phyloP scores from a whole-genome alignment of 108 stramenopile species.

The Skeletonema costatum region DNA sequence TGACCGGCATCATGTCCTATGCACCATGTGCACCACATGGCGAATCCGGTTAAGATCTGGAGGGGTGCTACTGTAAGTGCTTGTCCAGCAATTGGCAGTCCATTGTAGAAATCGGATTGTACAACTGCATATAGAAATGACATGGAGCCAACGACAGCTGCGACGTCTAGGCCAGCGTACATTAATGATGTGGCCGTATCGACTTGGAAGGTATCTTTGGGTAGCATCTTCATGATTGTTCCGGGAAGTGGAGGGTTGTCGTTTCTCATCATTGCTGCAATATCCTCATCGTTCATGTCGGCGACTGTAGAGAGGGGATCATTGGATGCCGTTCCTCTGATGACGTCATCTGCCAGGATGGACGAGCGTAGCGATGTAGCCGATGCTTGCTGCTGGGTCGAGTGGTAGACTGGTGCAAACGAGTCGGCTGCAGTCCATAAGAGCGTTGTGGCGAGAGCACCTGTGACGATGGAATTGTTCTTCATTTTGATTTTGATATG shows the following conservation, averaged over 20 bases:
- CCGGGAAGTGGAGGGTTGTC: slow-evolving; percentile 30
- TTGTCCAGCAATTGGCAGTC: slow-evolving; percentile 39
- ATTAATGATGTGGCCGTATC: slow-evolving; percentile 57
- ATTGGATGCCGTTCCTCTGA: neutral
- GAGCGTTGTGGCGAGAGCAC: neutral
- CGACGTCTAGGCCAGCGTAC: slow-evolving; percentile 59
- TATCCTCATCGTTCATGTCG: neutral
- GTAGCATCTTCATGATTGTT: slow-evolving; percentile 64
- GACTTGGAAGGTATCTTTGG: slow-evolving; percentile 53
- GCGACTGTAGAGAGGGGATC: neutral
- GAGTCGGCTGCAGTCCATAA: neutral
- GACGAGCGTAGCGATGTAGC: neutral
- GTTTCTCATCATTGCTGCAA: neutral
- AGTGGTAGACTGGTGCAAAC: neutral
- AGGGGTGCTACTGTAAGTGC: slow-evolving; percentile 55
- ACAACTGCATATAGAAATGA: slow-evolving; percentile 64
- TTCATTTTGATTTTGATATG: neutral
- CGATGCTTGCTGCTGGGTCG: neutral
- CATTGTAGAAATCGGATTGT: slow-evolving; percentile 53
- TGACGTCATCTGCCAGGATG: neutral
- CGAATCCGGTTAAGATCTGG: slow-evolving; percentile 67
- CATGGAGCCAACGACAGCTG: slow-evolving; percentile 52
- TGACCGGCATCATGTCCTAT: slow-evolving; percentile 84
- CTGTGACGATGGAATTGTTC: neutral
- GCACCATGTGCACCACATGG: slow-evolving; percentile 85